Percentiles rank a stretch among this genome's conserved stretches.
Evolutionary conservation across 2,329 filamentous ascomycete species (phyloP).

Genomic region (Calonectria pseudoturangicola): DNA sequence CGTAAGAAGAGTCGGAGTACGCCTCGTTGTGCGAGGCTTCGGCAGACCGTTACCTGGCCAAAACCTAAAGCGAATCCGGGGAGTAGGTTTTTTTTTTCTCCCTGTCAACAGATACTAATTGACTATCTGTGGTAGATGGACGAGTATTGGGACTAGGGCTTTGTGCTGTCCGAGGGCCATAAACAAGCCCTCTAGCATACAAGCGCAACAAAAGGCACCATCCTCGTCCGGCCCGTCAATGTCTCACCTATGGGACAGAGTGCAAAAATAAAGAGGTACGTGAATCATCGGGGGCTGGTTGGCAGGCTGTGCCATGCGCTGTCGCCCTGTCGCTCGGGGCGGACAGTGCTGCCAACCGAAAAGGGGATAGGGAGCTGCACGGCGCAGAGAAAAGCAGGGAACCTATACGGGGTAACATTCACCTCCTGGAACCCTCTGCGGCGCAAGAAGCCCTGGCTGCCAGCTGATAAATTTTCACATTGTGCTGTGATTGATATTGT

Average conservation of each 20-base stretch:
- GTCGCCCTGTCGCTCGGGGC: slow-evolving; percentile 33
- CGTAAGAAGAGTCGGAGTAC: not conserved
- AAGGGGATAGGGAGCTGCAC: slow-evolving; percentile 28
- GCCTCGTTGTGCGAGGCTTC: not conserved
- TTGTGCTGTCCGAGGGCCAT: not conserved
- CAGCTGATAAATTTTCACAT: slow-evolving; percentile 4
- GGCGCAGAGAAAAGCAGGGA: slow-evolving; percentile 27
- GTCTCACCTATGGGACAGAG: slow-evolving; percentile 1
- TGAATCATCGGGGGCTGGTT: slow-evolving; percentile 31
- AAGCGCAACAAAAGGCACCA: not conserved
- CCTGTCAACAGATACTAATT: slow-evolving; percentile 4
- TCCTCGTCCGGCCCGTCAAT: not conserved
- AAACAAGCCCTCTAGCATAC: not conserved
- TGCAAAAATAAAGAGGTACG: not conserved
- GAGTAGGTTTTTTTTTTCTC: not conserved
- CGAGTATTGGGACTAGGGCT: not conserved
- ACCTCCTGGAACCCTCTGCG: slow-evolving; percentile 31
- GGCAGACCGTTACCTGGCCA: slow-evolving; percentile 14
- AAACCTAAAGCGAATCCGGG: slow-evolving; percentile 25
- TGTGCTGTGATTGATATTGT: not conserved
- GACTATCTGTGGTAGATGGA: not conserved
- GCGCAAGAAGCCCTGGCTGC: slow-evolving; percentile 20
- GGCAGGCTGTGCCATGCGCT: slow-evolving; percentile 32
- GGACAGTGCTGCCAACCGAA: slow-evolving; percentile 28
- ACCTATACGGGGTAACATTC: slow-evolving; percentile 31